Base-by-base conservation (phyloP, 805 yeast species). In the Pichia exigua region DNA sequence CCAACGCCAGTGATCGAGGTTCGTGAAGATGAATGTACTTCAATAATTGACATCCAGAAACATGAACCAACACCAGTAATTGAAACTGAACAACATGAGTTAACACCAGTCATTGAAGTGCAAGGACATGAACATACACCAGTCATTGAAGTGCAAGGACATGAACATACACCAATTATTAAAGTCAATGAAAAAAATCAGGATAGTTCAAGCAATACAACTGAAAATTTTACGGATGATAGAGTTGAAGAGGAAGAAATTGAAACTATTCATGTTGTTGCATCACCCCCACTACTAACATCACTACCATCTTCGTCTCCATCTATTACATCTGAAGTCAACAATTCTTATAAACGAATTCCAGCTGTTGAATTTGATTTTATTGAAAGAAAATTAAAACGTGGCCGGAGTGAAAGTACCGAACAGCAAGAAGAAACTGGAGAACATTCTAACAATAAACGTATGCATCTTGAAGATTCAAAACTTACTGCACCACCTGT, bases 401-500 rank as follows among this genome's bases (percentile, higher is more conserved):
- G 53, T 32, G 45, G 50, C 10, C 42, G 50, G 6, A 28, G 41
- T 28, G n/a, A 17, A 15, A 30, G 24, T 18, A 30, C 11, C 32
- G 51, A 45, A 35, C 4, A 35, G 7, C 11, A n/a, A 35, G 24
- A 28, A 24, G 27, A 43, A 30, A 38, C 24, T 8, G 46, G 46
- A 20, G 44, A 48, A 35, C 30, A 43, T 12, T 22, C 17, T 3
- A 12, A 47, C 9, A 35, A 26, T n/a, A 51, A 44, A 17, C 28
- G 50, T 12, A 17, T 40, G 2, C 43, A 48, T 17, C 2, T 24
- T n/a, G 42, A 38, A n/a, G 51, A 51, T 17, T 26, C 45, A 4
- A 46, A 43, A 20, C 47, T 52, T 50, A 51, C 22, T 24, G 58
- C 28, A 13, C 47, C 45, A 21, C 53, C 52, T n/a, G 53, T 54